phyloP scores from a whole-genome alignment of 2,329 filamentous ascomycete genomes.

The Penicillium italicum region DNA sequence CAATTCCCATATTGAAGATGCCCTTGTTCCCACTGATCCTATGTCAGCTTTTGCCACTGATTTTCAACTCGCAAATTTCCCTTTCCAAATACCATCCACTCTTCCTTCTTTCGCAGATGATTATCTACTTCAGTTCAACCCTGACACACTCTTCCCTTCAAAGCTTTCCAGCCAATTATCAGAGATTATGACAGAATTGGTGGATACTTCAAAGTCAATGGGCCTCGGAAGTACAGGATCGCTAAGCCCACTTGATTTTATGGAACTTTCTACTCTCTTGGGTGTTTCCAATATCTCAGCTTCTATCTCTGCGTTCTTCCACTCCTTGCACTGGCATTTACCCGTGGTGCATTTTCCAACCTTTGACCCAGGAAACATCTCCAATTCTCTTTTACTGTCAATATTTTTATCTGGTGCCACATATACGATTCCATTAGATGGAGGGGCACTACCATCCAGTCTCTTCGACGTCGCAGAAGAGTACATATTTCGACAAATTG shows the following conservation, averaged over 20 bases:
- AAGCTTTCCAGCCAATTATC: slow-evolving; percentile 26
- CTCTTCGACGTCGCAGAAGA: slow-evolving; percentile 31
- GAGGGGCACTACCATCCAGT: slow-evolving; percentile 14
- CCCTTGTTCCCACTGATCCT: slow-evolving; percentile 22
- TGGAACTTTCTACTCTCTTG: slow-evolving; percentile 23
- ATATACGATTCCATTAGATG: slow-evolving; percentile 24
- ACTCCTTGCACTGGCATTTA: slow-evolving; percentile 33
- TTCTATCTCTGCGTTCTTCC: slow-evolving; percentile 31
- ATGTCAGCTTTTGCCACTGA: slow-evolving; percentile 13
- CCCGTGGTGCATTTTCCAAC: slow-evolving; percentile 33
- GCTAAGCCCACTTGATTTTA: slow-evolving; percentile 11
- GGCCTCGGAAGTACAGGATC: not conserved
- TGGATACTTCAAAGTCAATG: slow-evolving; percentile 32
- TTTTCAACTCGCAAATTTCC: slow-evolving; percentile 10
- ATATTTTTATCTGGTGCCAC: slow-evolving; percentile 30
- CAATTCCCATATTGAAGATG: slow-evolving; percentile 28
- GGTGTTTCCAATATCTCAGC: slow-evolving; percentile 25
- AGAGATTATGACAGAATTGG: slow-evolving; percentile 25
- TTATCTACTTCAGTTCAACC: slow-evolving; percentile 15
- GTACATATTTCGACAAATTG: slow-evolving; percentile 29
- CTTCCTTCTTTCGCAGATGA: slow-evolving; percentile 11
- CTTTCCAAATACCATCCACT: slow-evolving; percentile 10
- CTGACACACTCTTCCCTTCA: slow-evolving; percentile 18
- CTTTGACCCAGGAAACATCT: slow-evolving; percentile 27
- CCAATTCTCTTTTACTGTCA: slow-evolving; percentile 26